phyloP scores from a whole-genome alignment of 371 early-diverging fungal species.

The Lichtheimia hyalospora region DNA sequence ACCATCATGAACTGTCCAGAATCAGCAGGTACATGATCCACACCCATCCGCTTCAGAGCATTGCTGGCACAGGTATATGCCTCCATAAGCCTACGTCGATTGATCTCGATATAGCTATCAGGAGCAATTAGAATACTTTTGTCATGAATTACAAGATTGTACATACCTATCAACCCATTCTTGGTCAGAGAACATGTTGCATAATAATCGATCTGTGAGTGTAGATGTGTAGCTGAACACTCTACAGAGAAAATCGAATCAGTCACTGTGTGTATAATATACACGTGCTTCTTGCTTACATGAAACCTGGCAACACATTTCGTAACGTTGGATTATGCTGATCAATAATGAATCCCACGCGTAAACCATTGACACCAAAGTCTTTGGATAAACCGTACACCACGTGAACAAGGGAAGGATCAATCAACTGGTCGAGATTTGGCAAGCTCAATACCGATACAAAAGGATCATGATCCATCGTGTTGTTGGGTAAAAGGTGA shows the following conservation, averaged over 20 bases:
- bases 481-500: conserved; percentile 17
- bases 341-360: conserved; percentile 64
- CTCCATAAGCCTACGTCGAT: conserved; percentile 54
- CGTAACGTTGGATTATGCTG: conserved; percentile 59
- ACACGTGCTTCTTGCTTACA: conserved; percentile 21
- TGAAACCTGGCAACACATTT: conserved; percentile 33
- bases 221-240: conserved; percentile 57
- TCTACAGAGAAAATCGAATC: conserved; percentile 14
- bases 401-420: conserved; percentile 64
- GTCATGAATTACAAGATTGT: not conserved
- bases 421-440: conserved; percentile 58
- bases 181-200: conserved; percentile 55
- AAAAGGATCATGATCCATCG: conserved; percentile 29
- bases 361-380: conserved; percentile 72
- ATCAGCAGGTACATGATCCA: conserved; percentile 57
- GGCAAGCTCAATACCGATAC: conserved; percentile 55
- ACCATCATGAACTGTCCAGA: conserved; percentile 74
- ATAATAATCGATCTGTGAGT: conserved; percentile 55
- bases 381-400: conserved; percentile 81
- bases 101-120: conserved; percentile 49
- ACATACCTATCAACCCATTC: conserved; percentile 54
- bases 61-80: conserved; percentile 41
- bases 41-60: conserved; percentile 39
- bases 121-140: not conserved
- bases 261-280: not conserved